Evolutionary conservation across 169 alveolate species (phyloP).

Genomic region (Plasmodium knowlesi): DNA sequence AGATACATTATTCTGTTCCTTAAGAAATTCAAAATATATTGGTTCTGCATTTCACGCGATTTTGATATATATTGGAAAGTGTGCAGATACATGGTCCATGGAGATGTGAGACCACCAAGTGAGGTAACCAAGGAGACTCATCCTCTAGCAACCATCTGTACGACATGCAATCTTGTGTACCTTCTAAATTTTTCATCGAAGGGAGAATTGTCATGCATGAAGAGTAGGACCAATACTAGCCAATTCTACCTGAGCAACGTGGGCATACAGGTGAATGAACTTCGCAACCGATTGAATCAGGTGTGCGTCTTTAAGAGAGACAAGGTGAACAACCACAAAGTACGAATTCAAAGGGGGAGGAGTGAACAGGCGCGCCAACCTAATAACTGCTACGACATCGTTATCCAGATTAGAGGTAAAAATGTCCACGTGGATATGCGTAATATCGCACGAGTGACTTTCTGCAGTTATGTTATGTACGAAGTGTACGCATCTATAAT

Average conservation of each 20-base stretch:
- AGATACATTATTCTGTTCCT: neutral
- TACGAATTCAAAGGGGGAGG: neutral
- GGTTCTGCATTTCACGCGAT: neutral
- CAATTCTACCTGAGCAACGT: constrained; percentile 22
- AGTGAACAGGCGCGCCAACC: neutral
- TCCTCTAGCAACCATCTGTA: neutral
- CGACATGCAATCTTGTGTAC: neutral
- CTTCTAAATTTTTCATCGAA: neutral
- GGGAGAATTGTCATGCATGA: neutral
- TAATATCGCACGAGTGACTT: constrained; percentile 20
- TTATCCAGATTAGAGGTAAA: neutral
- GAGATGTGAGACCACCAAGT: neutral
- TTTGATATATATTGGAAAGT: neutral
- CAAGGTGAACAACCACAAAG: neutral
- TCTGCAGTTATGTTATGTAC: constrained; percentile 20
- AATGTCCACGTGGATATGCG: constrained; percentile 12
- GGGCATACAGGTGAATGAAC: neutral
- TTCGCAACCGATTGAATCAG: neutral
- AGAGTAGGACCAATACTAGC: neutral
- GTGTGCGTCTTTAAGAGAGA: constrained; percentile 2
- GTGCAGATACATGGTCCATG: neutral
- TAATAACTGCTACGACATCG: neutral
- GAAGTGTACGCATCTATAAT: constrained; percentile 16
- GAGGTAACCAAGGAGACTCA: neutral
- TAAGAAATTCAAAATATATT: neutral